These are phyloP conservation scores for Magnusiomyces tetraspermus DNA, from an alignment of 1,139 yeast species.

Conservation along the genomic window DNA sequence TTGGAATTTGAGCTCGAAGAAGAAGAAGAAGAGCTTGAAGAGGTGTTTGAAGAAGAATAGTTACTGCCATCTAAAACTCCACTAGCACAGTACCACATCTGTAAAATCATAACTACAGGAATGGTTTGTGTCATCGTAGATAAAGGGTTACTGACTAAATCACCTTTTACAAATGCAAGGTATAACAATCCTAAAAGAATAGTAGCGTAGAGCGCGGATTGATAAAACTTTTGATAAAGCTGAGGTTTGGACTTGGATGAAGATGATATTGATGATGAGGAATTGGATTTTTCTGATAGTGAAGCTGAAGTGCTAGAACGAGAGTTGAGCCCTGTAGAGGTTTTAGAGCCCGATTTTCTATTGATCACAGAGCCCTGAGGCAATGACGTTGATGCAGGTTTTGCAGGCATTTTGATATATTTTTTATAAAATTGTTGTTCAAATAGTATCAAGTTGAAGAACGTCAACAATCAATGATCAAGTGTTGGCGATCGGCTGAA, in stretches of 20 bases:
- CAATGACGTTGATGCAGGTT: too few relatives aligned
- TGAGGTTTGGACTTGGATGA: neutral
- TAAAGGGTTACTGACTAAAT: slow-evolving; percentile 18
- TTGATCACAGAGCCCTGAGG: too few relatives aligned
- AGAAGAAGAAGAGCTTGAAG: slow-evolving; percentile 3
- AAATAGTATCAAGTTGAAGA: too few relatives aligned
- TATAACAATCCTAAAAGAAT: slow-evolving; percentile 8
- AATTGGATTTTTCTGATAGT: neutral
- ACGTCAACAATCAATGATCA: too few relatives aligned
- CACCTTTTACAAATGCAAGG: slow-evolving; percentile 14
- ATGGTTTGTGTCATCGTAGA: slow-evolving; percentile 21
- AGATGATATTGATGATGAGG: neutral
- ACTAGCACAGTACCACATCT: slow-evolving; percentile 23
- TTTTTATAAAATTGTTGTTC: too few relatives aligned
- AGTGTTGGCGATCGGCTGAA: too few relatives aligned
- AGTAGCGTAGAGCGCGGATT: slow-evolving; percentile 10
- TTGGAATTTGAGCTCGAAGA: slow-evolving; percentile 2
- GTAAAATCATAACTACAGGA: slow-evolving; percentile 21
- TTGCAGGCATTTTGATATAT: too few relatives aligned
- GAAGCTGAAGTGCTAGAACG: neutral
- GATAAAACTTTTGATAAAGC: slow-evolving; percentile 10
- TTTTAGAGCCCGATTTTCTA: neutral
- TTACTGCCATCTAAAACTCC: slow-evolving; percentile 18
- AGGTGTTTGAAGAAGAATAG: slow-evolving; percentile 5
- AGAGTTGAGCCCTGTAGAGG: neutral